Conservation (phyloP, 495 filamentous ascomycete species). For the Aspergillus campestris region DNA sequence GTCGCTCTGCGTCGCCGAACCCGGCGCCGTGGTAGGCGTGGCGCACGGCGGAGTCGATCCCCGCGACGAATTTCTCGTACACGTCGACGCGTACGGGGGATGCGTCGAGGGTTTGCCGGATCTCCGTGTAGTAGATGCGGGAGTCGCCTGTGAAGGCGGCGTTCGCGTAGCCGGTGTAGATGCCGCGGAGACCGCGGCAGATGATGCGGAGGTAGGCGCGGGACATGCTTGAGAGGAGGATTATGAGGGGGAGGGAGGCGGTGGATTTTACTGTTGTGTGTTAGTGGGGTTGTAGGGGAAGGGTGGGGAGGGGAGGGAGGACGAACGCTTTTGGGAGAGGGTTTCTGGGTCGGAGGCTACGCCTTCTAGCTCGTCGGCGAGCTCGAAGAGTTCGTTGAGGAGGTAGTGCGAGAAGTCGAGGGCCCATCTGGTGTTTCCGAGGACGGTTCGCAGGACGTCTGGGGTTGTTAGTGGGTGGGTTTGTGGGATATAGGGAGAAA, state of each 20-base stretch:
- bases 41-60: conserved; percentile 39
- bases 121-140: conserved; percentile 33
- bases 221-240: conserved; percentile 65
- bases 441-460: conserved; percentile 36
- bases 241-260: conserved; percentile 52
- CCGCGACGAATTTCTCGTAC: conserved; percentile 42
- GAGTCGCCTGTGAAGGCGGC: conserved; percentile 26
- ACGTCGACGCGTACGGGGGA: conserved; percentile 37
- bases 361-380: conserved; percentile 46
- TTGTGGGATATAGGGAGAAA: not conserved
- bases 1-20: conserved; percentile 39
- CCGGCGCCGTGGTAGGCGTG: conserved; percentile 38
- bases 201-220: conserved; percentile 61
- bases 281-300: conserved; percentile 5
- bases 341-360: conserved; percentile 32
- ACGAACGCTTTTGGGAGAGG: conserved; percentile 37
- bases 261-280: conserved; percentile 35
- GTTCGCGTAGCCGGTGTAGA: conserved; percentile 28
- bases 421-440: conserved; percentile 51
- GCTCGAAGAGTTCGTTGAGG: conserved; percentile 55
- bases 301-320: conserved; percentile 5
- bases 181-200: conserved; percentile 51
- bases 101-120: conserved; percentile 32
- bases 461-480: conserved; percentile 18
- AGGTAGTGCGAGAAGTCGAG: conserved; percentile 62